Conservation (phyloP, 2,329 filamentous ascomycete species). For the Ceratocystis diversiconidia region DNA sequence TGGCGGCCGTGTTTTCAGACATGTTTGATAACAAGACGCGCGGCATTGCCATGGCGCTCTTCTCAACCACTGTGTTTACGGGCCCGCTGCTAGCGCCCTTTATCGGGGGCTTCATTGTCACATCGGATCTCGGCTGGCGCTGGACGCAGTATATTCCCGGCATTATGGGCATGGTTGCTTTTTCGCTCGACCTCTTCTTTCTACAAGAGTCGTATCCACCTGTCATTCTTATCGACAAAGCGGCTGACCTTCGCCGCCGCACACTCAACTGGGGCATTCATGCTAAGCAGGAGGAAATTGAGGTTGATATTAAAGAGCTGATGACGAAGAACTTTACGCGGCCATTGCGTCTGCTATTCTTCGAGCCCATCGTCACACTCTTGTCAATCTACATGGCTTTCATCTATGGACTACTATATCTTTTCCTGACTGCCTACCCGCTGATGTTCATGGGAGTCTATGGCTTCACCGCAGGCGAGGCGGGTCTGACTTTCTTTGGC, state of each 20-base stretch:
- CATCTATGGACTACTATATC: conserved; percentile 65
- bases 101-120: conserved; percentile 51
- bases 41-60: conserved; percentile 34
- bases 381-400: conserved; percentile 61
- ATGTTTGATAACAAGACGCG: conserved; percentile 53
- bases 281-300: conserved; percentile 58
- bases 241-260: conserved; percentile 44
- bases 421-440: conserved; percentile 74
- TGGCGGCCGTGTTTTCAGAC: conserved; percentile 57
- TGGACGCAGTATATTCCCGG: conserved; percentile 54
- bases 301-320: conserved; percentile 49
- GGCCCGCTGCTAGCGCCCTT: conserved; percentile 55
- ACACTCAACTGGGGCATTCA: conserved; percentile 58
- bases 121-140: conserved; percentile 51
- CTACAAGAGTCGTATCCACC: conserved; percentile 58
- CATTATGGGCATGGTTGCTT: conserved; percentile 49
- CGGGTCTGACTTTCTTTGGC: conserved; percentile 72
- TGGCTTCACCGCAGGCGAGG: conserved; percentile 51
- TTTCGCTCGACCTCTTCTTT: conserved; percentile 45
- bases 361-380: conserved; percentile 54
- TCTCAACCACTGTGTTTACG: conserved; percentile 42
- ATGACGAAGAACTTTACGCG: conserved; percentile 53
- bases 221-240: conserved; percentile 48
- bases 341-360: conserved; percentile 49
- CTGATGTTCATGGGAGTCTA: conserved; percentile 65